Evolutionary conservation across 2,329 filamentous ascomycete genomes (phyloP).

Genomic region (Cladosporium sp.): DNA sequence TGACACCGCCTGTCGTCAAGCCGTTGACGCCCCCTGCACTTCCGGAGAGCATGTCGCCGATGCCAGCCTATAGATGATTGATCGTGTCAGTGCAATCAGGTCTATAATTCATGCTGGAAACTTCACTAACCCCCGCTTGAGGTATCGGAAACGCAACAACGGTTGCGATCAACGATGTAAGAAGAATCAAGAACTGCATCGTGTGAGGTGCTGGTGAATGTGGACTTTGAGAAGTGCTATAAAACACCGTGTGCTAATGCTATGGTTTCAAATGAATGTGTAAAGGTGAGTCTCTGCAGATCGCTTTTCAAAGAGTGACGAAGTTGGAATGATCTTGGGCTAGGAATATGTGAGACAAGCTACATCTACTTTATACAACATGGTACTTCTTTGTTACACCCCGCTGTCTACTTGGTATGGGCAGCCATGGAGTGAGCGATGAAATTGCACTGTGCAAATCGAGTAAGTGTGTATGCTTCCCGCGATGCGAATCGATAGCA

Average conservation of each 20-base stretch:
- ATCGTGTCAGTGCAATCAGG: no score
- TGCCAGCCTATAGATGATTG: neutral
- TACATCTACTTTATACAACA: neutral
- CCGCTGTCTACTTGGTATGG: neutral
- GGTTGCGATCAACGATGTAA: neutral
- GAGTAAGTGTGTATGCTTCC: neutral
- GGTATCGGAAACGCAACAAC: neutral
- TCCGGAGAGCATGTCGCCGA: neutral
- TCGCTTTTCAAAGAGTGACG: neutral
- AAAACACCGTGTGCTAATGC: no score
- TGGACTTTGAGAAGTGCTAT: no score
- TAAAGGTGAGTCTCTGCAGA: neutral
- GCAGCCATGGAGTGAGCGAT: neutral
- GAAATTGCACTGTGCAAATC: neutral
- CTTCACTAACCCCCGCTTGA: neutral
- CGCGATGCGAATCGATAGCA: neutral
- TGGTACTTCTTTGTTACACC: neutral
- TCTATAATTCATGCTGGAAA: neutral
- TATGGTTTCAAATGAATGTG: neutral
- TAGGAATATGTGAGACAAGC: neutral
- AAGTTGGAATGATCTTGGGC: neutral
- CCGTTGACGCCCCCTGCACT: neutral
- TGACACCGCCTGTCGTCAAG: neutral
- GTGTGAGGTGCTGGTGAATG: neutral
- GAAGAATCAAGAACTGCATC: neutral